Evolutionary conservation across 78 protist species (phyloP).

Genomic region (Guillardia theta): DNA sequence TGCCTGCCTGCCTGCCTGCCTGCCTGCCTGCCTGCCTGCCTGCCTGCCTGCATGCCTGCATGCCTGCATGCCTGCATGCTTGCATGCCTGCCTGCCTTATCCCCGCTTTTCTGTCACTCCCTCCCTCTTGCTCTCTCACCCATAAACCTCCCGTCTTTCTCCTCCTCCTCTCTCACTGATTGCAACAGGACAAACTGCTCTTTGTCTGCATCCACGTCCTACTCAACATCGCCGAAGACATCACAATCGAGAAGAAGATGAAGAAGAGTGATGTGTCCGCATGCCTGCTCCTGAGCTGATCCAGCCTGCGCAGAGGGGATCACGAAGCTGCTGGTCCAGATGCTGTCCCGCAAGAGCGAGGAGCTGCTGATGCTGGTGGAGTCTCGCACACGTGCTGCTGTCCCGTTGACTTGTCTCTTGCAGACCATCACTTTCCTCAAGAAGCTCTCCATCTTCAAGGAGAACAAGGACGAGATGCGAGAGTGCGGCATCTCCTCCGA

Average conservation of each 20-base stretch:
- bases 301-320: too few relatives aligned
- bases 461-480: background rate
- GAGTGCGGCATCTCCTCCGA: too few relatives aligned
- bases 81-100: background rate
- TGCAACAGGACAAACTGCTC: background rate
- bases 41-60: background rate
- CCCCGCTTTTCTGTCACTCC: background rate
- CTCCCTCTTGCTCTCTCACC: background rate
- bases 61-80: background rate
- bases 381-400: too few relatives aligned
- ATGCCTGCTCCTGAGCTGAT: too few relatives aligned
- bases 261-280: too few relatives aligned
- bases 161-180: background rate
- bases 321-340: background rate
- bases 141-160: background rate
- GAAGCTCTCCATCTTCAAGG: conserved; percentile 14
- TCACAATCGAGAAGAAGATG: background rate
- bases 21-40: background rate
- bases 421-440: background rate
- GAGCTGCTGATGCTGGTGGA: background rate
- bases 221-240: background rate
- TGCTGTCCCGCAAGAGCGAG: background rate
- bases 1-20: conserved; percentile 15
- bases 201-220: background rate
- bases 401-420: too few relatives aligned